A percentile compares a stretch with the other conserved stretches of the same genome.
Conservation (phyloP, 306 rosid species). For the Neltuma alba region DNA sequence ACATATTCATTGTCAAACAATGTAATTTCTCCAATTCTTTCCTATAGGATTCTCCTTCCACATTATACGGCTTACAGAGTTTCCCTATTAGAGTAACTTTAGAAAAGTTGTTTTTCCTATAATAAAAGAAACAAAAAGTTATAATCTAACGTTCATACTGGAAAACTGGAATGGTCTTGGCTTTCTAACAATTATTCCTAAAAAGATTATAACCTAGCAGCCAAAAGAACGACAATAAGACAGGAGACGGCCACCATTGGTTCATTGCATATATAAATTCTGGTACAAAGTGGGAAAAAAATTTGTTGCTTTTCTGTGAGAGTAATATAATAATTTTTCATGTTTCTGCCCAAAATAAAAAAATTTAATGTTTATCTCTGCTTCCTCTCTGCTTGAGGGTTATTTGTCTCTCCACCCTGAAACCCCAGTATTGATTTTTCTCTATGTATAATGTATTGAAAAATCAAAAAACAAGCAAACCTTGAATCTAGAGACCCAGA, state of each 20-base stretch:
- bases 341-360: background rate
- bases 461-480: background rate
- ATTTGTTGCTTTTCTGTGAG: background rate
- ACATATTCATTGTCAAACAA: background rate
- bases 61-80: background rate
- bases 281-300: background rate
- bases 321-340: background rate
- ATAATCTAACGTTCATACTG: background rate
- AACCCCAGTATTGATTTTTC: background rate
- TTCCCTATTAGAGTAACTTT: background rate
- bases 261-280: background rate
- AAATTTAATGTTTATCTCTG: background rate
- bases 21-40: background rate
- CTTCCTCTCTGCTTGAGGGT: background rate
- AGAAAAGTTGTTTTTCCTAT: background rate
- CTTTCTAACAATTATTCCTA: background rate
- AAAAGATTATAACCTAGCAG: background rate
- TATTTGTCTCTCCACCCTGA: background rate
- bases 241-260: too few relatives aligned
- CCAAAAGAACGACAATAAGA: background rate
- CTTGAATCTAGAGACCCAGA: constrained; percentile 33
- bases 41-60: background rate
- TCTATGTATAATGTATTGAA: background rate
- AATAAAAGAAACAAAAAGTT: background rate
- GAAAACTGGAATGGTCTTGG: background rate